These are phyloP conservation scores for Protomyces inundatus DNA, from an alignment of 1,139 yeast genomes.

Conservation along the genomic window DNA sequence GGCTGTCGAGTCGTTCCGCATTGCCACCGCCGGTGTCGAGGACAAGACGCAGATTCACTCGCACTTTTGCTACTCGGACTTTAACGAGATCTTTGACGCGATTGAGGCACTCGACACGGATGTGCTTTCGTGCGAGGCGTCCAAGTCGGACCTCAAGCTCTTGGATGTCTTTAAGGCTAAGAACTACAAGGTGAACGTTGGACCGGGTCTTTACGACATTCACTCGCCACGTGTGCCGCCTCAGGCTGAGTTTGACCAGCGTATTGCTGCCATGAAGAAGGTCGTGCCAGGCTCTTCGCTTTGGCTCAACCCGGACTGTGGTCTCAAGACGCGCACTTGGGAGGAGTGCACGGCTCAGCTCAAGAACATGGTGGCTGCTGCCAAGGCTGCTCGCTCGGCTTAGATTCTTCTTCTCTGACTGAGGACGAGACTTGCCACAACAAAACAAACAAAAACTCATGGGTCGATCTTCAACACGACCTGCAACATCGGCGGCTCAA, in stretches of 20 bases:
- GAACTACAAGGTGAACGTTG: constrained; percentile 98
- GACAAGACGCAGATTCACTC: constrained; percentile 97
- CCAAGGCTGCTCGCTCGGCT: constrained; percentile 49
- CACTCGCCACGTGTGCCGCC: constrained; percentile 99
- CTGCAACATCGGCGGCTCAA: not conserved
- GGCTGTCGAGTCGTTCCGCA: constrained; percentile 99
- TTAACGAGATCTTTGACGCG: constrained; percentile 66
- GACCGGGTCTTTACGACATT: constrained; percentile 97
- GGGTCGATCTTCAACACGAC: constrained; percentile 1
- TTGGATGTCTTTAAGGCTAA: constrained; percentile 78
- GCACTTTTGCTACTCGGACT: constrained; percentile 99
- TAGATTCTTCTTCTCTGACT: not conserved
- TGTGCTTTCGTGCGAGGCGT: constrained; percentile 97
- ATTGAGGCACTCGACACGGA: constrained; percentile 95
- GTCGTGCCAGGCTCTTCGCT: constrained; percentile 95
- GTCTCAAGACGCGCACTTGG: constrained; percentile 88
- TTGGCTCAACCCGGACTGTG: constrained; percentile 99
- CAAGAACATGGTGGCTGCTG: constrained; percentile 98
- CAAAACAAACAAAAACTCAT: not conserved
- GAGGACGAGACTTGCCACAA: too few relatives aligned
- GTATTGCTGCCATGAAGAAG: constrained; percentile 90
- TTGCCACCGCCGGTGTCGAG: constrained; percentile 96
- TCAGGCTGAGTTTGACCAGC: constrained; percentile 86
- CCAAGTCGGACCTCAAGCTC: constrained; percentile 98
- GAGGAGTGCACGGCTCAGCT: constrained; percentile 72